Base-by-base conservation (phyloP, 2,329 filamentous ascomycete genomes). In the Aspergillus brunneoviolaceus region DNA sequence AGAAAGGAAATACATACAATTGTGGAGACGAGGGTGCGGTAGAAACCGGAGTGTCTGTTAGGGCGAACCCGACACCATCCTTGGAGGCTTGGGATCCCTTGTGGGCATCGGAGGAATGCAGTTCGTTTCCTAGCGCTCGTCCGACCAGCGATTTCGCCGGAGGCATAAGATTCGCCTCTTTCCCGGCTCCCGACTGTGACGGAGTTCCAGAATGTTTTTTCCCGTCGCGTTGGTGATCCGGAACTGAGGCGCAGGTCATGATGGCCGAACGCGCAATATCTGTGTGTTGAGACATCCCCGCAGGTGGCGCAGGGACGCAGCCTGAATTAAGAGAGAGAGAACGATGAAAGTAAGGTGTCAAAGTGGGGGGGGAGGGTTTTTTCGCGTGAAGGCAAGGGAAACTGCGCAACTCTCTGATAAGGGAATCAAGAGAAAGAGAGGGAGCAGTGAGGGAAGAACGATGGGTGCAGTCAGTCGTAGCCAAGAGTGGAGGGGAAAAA, bases 31-130 rank as follows among this genome's bases (percentile, higher is more conserved):
- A 82, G 31, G 87, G 86, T 56, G 84, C 84, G 64, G 86, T 88
- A 60, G 85, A 83, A 70, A 80, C 72, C 61, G 87, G 87, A 62
- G 87, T 89, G 74, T 89, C 87, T 66, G 82, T 85, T 73, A 87
- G 70, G 39, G 85, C 82, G 55, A 70, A 73, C 61, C 84, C 83
- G 67, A 84, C 78, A 68, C 80, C 80, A 70, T 79, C 74, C 70
- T 75, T 76, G 67, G 73, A 70, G 64, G 65, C 64, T 64, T 69
- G 72, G 50, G 70, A 71, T 58, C 67, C 65, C 65, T 67, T 72
- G 68, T 74, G 72, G 72, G 62, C 66, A 71, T 76, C 74, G 67
- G 72, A 45, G 16, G 39, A 69, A 73, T 74, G 72, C 68, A 74
- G 58, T 58, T 75, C 75, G 69, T 72, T 77, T 49, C 74, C 76